A percentile compares a stretch with the other conserved stretches of the same genome.
Conservation (phyloP, 257 asterid species). For the Ballota nigra region DNA sequence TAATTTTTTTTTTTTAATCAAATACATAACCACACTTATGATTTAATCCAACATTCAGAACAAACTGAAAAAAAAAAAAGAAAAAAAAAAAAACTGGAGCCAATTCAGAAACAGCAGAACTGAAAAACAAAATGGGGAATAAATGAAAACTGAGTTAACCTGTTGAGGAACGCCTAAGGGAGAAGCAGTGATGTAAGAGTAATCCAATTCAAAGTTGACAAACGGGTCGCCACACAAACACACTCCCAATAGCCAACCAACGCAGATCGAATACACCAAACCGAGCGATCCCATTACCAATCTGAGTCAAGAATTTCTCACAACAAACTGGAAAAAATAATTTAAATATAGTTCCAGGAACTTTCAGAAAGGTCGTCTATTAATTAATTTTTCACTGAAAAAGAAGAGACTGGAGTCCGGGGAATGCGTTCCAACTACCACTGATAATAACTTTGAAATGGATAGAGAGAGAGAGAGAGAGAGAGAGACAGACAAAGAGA, state of each 20-base stretch:
- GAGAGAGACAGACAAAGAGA: background rate
- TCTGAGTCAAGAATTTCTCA: background rate
- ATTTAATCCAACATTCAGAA: background rate
- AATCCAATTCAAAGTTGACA: constrained; percentile 54
- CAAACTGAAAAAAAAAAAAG: background rate
- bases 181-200: constrained; percentile 72
- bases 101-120: background rate
- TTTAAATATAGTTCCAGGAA: background rate
- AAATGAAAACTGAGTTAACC: constrained; percentile 36
- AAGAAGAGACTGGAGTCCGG: background rate
- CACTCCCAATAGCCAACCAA: constrained; percentile 38
- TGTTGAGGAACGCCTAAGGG: constrained; percentile 97
- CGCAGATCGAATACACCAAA: constrained; percentile 27
- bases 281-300: constrained; percentile 29
- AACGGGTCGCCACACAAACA: constrained; percentile 69
- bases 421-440: constrained; percentile 27
- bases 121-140: background rate
- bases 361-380: constrained; percentile 17
- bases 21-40: background rate
- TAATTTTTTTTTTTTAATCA: too few species aligned
- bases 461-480: background rate
- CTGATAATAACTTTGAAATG: background rate
- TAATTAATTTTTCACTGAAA: background rate
- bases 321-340: background rate
- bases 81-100: background rate